A percentile compares a stretch with the other conserved stretches of the same genome.
phyloP scores from a whole-genome alignment of 345 rosid species.

The Populus pruinosa region DNA sequence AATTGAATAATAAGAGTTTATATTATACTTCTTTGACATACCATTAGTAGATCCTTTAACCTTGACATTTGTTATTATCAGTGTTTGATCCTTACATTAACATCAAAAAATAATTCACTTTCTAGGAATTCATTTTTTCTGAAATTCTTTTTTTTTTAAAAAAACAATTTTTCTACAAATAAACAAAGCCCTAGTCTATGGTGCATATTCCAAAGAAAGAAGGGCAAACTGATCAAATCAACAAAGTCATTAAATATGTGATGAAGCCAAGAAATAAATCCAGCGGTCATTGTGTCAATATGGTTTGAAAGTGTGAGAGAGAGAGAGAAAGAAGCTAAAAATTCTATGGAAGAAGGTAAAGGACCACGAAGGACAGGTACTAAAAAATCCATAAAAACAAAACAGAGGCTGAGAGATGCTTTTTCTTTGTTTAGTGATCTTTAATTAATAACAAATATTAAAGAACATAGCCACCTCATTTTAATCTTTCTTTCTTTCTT shows the following conservation, averaged over 20 bases:
- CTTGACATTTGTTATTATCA: too few relatives aligned
- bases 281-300: not conserved
- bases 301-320: not conserved
- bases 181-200: not conserved
- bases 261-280: not conserved
- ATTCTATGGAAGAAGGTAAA: not conserved
- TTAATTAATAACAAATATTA: not conserved
- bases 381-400: not conserved
- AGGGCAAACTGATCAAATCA: conserved; percentile 14
- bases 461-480: not conserved
- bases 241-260: not conserved
- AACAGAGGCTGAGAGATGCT: not conserved
- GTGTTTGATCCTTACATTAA: too few relatives aligned
- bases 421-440: not conserved
- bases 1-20: too few relatives aligned
- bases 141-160: too few relatives aligned
- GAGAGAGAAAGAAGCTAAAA: not conserved
- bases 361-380: conserved; percentile 18
- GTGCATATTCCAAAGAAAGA: conserved; percentile 6
- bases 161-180: too few relatives aligned
- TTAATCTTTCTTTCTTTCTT: not conserved
- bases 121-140: too few relatives aligned
- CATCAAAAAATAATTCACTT: too few relatives aligned
- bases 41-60: too few relatives aligned
- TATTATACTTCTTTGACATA: too few relatives aligned